A percentile compares a stretch with the other conserved stretches of the same genome.
Evolutionary conservation across 805 yeast genomes (phyloP).

Genomic region (Nakazawaea ernobii): DNA sequence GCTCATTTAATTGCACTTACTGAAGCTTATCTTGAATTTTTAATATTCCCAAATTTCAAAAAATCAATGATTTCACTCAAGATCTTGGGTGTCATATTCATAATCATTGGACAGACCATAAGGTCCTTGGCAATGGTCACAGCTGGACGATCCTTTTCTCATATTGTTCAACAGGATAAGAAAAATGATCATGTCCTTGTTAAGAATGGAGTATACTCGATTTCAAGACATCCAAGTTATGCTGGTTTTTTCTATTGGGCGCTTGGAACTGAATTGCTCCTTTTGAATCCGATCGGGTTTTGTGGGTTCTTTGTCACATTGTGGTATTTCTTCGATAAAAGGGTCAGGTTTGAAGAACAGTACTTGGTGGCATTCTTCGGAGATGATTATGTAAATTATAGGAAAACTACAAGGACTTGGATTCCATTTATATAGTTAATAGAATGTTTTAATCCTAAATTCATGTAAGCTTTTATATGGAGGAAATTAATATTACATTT

Average conservation of each 20-base stretch:
- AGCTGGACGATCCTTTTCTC: conserved; percentile 84
- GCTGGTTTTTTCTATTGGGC: conserved; percentile 94
- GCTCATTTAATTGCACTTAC: conserved; percentile 52
- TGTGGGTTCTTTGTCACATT: conserved; percentile 50
- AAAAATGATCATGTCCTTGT: conserved; percentile 58
- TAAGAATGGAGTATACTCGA: conserved; percentile 64
- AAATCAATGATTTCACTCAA: conserved; percentile 16
- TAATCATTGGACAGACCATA: conserved; percentile 56
- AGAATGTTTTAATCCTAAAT: not conserved
- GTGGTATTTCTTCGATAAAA: conserved; percentile 58
- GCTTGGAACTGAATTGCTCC: conserved; percentile 69
- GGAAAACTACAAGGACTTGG: conserved; percentile 40
- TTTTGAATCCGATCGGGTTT: conserved; percentile 61
- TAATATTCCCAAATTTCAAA: conserved; percentile 34
- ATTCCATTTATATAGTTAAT: conserved; percentile 52
- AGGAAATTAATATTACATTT: not conserved
- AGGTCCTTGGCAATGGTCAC: conserved; percentile 82
- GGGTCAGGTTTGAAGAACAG: conserved; percentile 71
- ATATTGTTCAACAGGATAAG: conserved; percentile 55
- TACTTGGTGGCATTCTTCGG: conserved; percentile 68
- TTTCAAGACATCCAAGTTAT: conserved; percentile 83
- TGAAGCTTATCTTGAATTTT: conserved; percentile 42
- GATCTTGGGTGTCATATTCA: conserved; percentile 40
- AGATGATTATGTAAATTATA: conserved; percentile 52
- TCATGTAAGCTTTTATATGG: not conserved